Evolutionary conservation across 1,284 basidiomycete genomes (phyloP), one percentile per base, ranked within the genome.

Genomic region (Irpex sp.): DNA sequence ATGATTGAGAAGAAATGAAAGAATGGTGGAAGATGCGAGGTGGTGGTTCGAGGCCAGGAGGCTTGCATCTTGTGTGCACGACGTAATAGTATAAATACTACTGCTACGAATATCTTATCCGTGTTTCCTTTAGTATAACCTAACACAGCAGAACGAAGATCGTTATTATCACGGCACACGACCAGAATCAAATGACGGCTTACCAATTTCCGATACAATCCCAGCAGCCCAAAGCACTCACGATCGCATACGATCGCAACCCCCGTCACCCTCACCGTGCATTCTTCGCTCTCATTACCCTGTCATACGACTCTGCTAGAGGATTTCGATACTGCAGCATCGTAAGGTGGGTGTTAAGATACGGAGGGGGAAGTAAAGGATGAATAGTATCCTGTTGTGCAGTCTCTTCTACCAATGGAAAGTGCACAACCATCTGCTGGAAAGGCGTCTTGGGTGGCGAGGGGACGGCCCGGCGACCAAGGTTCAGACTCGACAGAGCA

Each of bases 331-430:
- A 80, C 31, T 81, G 77, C 35, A 90, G 76, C 58, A 89, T 81
- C 19, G 87, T 88, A 70, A 90, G 77, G 65, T 92, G 90, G 60
- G 86, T 82, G 66, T 78, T 82, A 64, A 89, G 72, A 70, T 90
- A 90, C 51, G 89, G 89, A 7, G 83, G 81, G 0, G 90, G 90
- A 11, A 92, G 76, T 19, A 90, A 76, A 1, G 87, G 83, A 68
- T 92, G 90, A 7, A 87, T 81, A 33, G 74, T 76, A 69, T 89
- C 87, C 26, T 84, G 73, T 60, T 82, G 78, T 19, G 63, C 43
- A 9, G 35, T 31, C 21, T 82, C 77, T 64, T 83, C 85, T 19
- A 77, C 73, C 1, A 83, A 79, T 13, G 89, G 87, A 74, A 90
- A 89, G 64, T 78, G 72, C 15, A 75, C 74, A 1, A 75, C 75